Evolutionary conservation across 805 yeast genomes (phyloP).

Genomic region (Suhomyces faveliae): DNA sequence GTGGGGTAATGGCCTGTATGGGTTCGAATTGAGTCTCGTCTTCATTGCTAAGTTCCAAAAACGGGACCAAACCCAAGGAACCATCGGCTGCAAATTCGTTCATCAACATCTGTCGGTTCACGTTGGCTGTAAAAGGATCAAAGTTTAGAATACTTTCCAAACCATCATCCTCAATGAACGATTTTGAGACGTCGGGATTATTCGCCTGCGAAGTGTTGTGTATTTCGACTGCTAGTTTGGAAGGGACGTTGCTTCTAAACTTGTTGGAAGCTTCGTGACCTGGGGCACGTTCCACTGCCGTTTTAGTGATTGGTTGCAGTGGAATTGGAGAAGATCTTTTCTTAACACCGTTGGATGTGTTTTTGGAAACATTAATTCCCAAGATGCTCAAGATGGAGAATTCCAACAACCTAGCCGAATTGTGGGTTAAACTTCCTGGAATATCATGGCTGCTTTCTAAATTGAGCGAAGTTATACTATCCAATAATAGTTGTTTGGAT

Average conservation of each 20-base stretch:
- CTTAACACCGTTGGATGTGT: conserved; percentile 8
- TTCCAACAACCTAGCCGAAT: conserved; percentile 57
- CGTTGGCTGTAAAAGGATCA: conserved; percentile 38
- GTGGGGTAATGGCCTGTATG: not conserved
- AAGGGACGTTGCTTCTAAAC: conserved; percentile 2
- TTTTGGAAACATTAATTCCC: conserved; percentile 44
- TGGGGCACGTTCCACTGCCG: conserved; percentile 25
- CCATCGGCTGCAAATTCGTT: conserved; percentile 79
- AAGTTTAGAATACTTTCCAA: conserved; percentile 30
- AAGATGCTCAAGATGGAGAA: conserved; percentile 59
- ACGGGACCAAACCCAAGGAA: conserved; percentile 70
- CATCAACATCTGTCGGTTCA: conserved; percentile 27
- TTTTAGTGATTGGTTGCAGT: conserved; percentile 19
- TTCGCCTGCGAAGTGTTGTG: not conserved
- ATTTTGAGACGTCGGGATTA: not conserved
- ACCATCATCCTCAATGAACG: conserved; percentile 11
- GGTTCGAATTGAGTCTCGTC: not conserved
- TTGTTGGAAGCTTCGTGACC: conserved; percentile 1
- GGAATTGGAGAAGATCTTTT: conserved; percentile 13
- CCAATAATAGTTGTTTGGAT: conserved; percentile 55
- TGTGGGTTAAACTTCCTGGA: conserved; percentile 61
- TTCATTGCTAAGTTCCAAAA: conserved; percentile 43
- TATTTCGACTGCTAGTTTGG: not conserved
- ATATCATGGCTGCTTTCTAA: conserved; percentile 50
- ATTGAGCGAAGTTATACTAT: conserved; percentile 49